A percentile compares a stretch with the other conserved stretches of the same genome.
These are phyloP conservation scores for Eimeria brunetti DNA, from an alignment of 169 alveolate genomes.

Conservation along the genomic window DNA sequence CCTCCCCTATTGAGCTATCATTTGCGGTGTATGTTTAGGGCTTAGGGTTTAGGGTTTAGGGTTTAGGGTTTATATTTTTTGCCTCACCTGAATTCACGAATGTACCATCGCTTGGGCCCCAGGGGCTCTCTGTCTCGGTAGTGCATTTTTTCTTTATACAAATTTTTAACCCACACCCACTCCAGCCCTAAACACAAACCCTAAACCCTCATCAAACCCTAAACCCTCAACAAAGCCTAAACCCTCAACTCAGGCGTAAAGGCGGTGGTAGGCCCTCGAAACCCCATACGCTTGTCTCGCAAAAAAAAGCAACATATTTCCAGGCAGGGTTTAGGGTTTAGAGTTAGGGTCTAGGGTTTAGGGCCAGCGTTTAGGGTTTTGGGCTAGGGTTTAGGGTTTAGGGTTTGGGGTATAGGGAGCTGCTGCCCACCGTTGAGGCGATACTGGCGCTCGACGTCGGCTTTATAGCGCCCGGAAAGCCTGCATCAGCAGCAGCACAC, in stretches of 20 bases:
- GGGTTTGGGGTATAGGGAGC: not conserved
- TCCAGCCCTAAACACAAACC: conserved; percentile 86
- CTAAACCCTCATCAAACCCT: not conserved
- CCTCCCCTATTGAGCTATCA: too few species aligned
- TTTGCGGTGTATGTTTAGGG: too few species aligned
- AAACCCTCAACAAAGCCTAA: not conserved
- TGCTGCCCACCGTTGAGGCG: conserved; percentile 86
- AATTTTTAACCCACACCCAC: conserved; percentile 91
- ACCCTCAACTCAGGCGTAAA: not conserved
- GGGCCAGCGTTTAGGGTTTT: too few species aligned
- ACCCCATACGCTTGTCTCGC: not conserved
- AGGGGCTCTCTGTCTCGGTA: conserved; percentile 89
- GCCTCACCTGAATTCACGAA: conserved; percentile 84
- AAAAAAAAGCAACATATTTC: not conserved
- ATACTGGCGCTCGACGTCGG: conserved; percentile 91
- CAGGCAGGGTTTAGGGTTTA: not conserved
- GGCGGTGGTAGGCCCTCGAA: not conserved
- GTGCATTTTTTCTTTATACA: conserved; percentile 88
- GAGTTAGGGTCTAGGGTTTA: too few species aligned
- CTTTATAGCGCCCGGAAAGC: conserved; percentile 88
- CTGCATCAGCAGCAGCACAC: conserved; percentile 70
- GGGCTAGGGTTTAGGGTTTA: not conserved
- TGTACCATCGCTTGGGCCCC: conserved; percentile 90
- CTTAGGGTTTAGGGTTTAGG: not conserved
- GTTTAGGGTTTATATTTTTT: not conserved